phyloP scores from a whole-genome alignment of 805 yeast species.

The Kodamaea jinghongensis region DNA sequence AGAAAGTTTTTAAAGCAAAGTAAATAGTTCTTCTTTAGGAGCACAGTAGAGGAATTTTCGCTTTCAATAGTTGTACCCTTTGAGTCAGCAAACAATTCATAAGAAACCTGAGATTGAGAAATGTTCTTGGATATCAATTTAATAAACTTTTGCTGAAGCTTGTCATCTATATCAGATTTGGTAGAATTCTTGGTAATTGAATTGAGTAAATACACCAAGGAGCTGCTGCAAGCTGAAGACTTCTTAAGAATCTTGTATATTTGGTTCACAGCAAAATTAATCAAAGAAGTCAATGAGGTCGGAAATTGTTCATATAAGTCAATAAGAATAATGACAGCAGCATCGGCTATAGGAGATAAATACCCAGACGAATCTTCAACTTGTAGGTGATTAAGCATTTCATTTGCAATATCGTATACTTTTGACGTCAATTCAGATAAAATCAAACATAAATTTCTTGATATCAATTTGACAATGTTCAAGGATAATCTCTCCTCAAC shows the following conservation, averaged over 20 bases:
- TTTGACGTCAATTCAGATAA: conserved; percentile 32
- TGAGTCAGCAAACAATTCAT: conserved; percentile 15
- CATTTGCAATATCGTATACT: conserved; percentile 37
- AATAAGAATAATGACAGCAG: conserved; percentile 31
- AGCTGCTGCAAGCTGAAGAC: conserved; percentile 21
- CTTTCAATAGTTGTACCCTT: conserved; percentile 11
- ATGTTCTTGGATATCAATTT: conserved; percentile 32
- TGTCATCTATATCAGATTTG: conserved; percentile 40
- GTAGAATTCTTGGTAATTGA: conserved; percentile 34
- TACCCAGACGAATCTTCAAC: conserved; percentile 16
- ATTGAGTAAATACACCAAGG: conserved; percentile 30
- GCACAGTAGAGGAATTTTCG: conserved; percentile 18
- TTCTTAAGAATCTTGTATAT: conserved; percentile 41
- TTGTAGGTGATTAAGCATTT: conserved; percentile 26
- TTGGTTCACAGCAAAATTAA: conserved; percentile 32
- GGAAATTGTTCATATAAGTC: conserved; percentile 40
- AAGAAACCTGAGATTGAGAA: conserved; percentile 17
- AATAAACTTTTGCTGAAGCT: conserved; percentile 33
- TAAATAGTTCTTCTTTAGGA: conserved; percentile 31
- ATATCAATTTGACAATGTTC: conserved; percentile 21
- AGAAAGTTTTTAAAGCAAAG: conserved; percentile 31
- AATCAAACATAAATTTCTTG: conserved; percentile 26
- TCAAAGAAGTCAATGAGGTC: conserved; percentile 33
- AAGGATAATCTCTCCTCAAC: background rate
- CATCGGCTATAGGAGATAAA: conserved; percentile 17